These are phyloP conservation scores for Tolypocladium capitatum DNA, from an alignment of 2,329 filamentous ascomycete genomes.

Conservation along the genomic window DNA sequence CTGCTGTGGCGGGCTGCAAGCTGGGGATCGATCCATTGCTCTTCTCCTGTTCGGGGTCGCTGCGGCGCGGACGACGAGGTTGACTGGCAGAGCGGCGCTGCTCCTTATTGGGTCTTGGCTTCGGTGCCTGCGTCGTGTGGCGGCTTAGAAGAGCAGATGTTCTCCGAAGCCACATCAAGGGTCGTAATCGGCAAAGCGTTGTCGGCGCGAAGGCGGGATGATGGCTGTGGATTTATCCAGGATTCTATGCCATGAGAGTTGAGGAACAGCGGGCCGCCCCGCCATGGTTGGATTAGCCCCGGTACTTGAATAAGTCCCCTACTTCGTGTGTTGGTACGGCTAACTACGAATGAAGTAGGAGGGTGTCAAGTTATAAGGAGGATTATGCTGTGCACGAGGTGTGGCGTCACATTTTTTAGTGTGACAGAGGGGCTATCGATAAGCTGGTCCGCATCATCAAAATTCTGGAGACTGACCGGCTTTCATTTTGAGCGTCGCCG, in stretches of 20 bases:
- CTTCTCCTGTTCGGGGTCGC: background rate
- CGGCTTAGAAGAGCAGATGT: background rate
- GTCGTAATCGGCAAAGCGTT: too few species aligned
- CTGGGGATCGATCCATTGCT: background rate
- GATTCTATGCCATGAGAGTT: background rate
- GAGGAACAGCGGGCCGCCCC: background rate
- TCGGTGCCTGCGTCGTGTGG: background rate
- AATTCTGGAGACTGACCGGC: background rate
- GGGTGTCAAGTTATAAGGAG: too few species aligned
- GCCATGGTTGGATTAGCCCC: background rate
- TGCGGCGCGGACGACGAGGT: background rate
- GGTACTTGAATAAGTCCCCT: background rate
- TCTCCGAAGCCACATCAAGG: background rate
- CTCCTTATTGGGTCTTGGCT: background rate
- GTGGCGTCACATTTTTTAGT: too few species aligned
- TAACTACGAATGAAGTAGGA: too few species aligned
- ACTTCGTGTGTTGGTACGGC: too few species aligned
- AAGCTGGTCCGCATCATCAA: background rate
- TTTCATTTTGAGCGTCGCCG: background rate
- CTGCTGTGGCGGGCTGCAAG: constrained; percentile 1
- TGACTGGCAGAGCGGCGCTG: background rate
- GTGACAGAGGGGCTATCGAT: background rate
- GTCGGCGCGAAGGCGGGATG: background rate
- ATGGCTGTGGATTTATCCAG: background rate
- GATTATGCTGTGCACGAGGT: too few species aligned